Base-by-base conservation (phyloP, 163 green algal genomes). In the Scenedesmus sp. region DNA sequence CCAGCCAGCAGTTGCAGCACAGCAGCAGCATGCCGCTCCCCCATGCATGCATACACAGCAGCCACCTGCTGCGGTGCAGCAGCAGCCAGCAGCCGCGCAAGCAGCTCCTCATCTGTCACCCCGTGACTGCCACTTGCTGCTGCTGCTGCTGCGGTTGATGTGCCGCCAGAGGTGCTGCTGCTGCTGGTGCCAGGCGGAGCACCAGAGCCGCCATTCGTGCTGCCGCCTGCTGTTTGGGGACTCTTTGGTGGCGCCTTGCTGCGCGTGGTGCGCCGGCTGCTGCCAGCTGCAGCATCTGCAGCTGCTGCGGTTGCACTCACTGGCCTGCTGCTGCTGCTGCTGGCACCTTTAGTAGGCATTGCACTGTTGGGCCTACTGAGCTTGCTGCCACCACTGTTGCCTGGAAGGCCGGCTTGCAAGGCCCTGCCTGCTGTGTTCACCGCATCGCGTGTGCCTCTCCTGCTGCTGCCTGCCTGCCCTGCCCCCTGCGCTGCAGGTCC, bases 61-160 rank as follows among this genome's bases (percentile, higher is more conserved):
- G 84, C 90, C 13, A 74, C 56, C 4, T 64, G 26, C 34, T 57
- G 13, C 2, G 84, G 67, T 2, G 83, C 3, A 66, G 59, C 55
- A 6, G 83, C 90, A 74, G 57, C 67, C 70, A 93, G 83, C 83
- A 93, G 70, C 2, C 84, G 54, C 66, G 84, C 90, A 10, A 93
- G 90, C 67, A 93, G 57, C 83, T 86, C 59, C 81, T 92, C 87
- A 64, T 91, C 87, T 16, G 87, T 91, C 76, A 91, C 87, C 1
- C 70, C 87, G n/a, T 54, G 77, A 52, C 70, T 84, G 46, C 34
- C 46, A 23, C 34, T 10, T 18, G 70, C 34, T 20, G 77, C 77
- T 34, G 8, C 9, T 56, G 10, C 73, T 84, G n/a, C 57, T 18
- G 64, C 60, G 15, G 54, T 46, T 67, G 7, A 12, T 56, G 16